Percentiles rank a stretch among this genome's conserved stretches.
Conservation (phyloP, 2,329 filamentous ascomycete species). For the Zymoseptoria pseudotritici region DNA sequence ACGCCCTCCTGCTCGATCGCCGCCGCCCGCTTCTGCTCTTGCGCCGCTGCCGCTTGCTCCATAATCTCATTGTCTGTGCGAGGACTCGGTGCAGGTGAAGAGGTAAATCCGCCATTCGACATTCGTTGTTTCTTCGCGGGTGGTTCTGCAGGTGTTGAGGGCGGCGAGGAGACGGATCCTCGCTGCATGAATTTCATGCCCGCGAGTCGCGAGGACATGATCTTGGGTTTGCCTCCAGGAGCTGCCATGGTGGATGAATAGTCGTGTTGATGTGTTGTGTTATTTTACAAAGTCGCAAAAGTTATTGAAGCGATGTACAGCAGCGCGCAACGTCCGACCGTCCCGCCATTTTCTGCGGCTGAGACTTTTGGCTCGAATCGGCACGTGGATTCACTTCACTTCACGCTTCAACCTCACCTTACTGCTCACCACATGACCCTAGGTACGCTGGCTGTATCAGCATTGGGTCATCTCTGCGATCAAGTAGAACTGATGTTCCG, state of each 20-base stretch:
- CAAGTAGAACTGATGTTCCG: too few relatives aligned
- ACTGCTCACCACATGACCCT: background rate
- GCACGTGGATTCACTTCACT: background rate
- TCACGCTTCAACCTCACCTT: background rate
- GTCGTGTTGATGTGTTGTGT: background rate
- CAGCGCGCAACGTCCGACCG: too few relatives aligned
- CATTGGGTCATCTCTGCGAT: too few relatives aligned
- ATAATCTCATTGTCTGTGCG: slow-evolving; percentile 50
- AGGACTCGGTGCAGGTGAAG: slow-evolving; percentile 31
- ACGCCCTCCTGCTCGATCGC: slow-evolving; percentile 54
- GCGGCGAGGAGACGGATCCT: slow-evolving; percentile 56
- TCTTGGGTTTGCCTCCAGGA: slow-evolving; percentile 46
- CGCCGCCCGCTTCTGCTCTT: slow-evolving; percentile 57
- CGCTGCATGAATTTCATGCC: slow-evolving; percentile 88
- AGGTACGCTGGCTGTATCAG: background rate
- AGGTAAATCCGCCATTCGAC: slow-evolving; percentile 33
- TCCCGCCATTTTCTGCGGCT: background rate
- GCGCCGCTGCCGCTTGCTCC: slow-evolving; percentile 56
- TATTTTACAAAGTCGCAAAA: background rate
- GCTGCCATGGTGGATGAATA: slow-evolving; percentile 11
- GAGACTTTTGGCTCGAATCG: background rate
- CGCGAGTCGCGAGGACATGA: slow-evolving; percentile 78
- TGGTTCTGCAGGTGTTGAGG: slow-evolving; percentile 42
- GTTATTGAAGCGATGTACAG: background rate
- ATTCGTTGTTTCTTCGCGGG: slow-evolving; percentile 58